Evolutionary conservation across 768 basidiomycete species (phyloP).

Genomic region (Amanita inopinata): DNA sequence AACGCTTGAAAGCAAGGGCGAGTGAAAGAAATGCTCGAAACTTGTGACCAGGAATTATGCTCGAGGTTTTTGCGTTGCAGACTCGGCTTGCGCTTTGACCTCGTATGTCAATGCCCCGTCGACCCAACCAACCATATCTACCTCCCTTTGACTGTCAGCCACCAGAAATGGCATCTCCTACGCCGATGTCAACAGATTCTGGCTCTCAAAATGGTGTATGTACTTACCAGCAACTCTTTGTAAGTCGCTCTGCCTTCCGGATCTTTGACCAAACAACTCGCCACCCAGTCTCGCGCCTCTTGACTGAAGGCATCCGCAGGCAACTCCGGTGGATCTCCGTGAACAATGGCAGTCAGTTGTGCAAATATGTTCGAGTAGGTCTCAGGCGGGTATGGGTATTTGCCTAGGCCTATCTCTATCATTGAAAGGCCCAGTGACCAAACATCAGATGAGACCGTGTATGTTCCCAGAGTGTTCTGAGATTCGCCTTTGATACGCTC

Average conservation of each 20-base stretch:
- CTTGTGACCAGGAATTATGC: too few species aligned
- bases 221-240: constrained; percentile 62
- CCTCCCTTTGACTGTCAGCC: constrained; percentile 45
- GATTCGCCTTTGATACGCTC: constrained; percentile 96
- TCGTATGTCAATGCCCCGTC: constrained; percentile 32
- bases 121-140: constrained; percentile 87
- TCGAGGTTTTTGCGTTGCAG: constrained; percentile 10
- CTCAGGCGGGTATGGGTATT: constrained; percentile 96
- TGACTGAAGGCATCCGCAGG: constrained; percentile 61
- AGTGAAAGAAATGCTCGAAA: too few species aligned
- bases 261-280: constrained; percentile 69
- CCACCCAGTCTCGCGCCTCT: constrained; percentile 75
- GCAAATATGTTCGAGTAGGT: constrained; percentile 97
- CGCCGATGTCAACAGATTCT: constrained; percentile 1
- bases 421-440: constrained; percentile 95
- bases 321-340: constrained; percentile 84
- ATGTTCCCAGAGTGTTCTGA: constrained; percentile 74
- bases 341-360: constrained; percentile 90
- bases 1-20: too few species aligned
- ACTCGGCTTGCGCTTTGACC: constrained; percentile 8
- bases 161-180: constrained; percentile 76
- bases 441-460: constrained; percentile 94
- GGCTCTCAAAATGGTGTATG: not conserved
- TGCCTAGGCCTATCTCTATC: constrained; percentile 84
- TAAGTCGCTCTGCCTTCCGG: constrained; percentile 77